Base-by-base conservation (phyloP, 2,329 filamentous ascomycete species). In the Fusarium miscanthi region DNA sequence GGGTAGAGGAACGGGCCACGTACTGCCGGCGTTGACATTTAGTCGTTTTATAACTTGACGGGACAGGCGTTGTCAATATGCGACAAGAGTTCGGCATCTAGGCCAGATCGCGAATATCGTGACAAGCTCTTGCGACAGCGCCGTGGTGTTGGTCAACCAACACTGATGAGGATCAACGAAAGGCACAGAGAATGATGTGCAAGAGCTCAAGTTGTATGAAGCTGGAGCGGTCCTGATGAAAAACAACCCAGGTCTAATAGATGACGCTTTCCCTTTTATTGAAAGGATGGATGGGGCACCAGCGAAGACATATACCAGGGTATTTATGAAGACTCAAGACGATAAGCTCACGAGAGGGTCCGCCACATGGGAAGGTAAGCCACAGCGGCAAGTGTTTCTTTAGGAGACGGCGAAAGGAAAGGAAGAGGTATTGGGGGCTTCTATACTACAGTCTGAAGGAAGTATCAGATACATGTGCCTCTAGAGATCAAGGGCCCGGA, bases 1-100 rank as follows among this genome's bases (percentile, higher is more conserved):
- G 54, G 49, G 48, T 31, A 51, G 66, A 46, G 38, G 57, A 63
- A 63, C 58, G 65, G 58, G 52, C 49, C 60, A 77, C 78, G 64
- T 79, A 79, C 78, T 72, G 77, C 73, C 69, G 77, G 75, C 42
- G 76, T 77, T 73, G 78, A 79, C 78, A 80, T 80, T 80, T 76
- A 73, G 75, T 49, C 74, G 72, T 72, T 69, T 70, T 65, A 56
- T 74, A 54, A 68, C 63, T 75, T 66, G 65, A 63, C 46, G 58
- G 53, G 54, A 59, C 66, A 69, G 60, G 54, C 59, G 59, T 58
- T 60, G 58, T 62, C 45, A 51, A 21, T 35, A 53, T 64, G 64
- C 57, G 59, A 63, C 63, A 46, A 62, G 53, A 56, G 59, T 45
- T 69, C 62, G 65, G 75, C 74, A 77, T 77, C 70, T 74, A 75